Evolutionary conservation across 208 protist species (phyloP).

Genomic region (Trypanosoma melophagium): DNA sequence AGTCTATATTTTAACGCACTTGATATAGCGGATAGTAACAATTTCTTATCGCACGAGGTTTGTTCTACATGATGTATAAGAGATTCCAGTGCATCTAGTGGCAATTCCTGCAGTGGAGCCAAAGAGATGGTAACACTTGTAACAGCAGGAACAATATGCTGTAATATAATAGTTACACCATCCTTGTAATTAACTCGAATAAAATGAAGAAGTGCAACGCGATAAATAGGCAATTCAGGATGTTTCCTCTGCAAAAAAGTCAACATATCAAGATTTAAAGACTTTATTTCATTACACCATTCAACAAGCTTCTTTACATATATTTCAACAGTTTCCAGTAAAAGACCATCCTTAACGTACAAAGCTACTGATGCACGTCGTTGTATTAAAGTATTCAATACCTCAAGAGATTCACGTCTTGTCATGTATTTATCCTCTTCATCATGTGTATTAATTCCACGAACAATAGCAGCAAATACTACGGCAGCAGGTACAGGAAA

Average conservation of each 20-base stretch:
- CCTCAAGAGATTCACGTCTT: neutral
- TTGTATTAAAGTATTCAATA: constrained; percentile 15
- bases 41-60: neutral
- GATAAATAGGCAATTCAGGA: constrained; percentile 16
- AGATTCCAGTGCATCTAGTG: constrained; percentile 36
- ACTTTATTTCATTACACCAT: constrained; percentile 1
- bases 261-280: constrained; percentile 8
- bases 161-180: constrained; percentile 14
- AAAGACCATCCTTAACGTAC: constrained; percentile 22
- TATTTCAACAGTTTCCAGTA: constrained; percentile 23
- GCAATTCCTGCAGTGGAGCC: constrained; percentile 26
- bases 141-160: constrained; percentile 1
- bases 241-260: constrained; percentile 6
- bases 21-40: neutral
- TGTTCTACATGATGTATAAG: constrained; percentile 19
- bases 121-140: neutral
- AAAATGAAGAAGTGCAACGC: constrained; percentile 28
- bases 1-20: constrained; percentile 16
- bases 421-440: neutral
- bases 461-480: constrained; percentile 23
- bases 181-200: constrained; percentile 7
- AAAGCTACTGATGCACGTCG: neutral
- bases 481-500: constrained; percentile 30
- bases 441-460: neutral
- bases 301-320: constrained; percentile 15